These are phyloP conservation scores for Talaromyces borbonicus DNA, from an alignment of 495 filamentous ascomycete genomes.

Conservation along the genomic window DNA sequence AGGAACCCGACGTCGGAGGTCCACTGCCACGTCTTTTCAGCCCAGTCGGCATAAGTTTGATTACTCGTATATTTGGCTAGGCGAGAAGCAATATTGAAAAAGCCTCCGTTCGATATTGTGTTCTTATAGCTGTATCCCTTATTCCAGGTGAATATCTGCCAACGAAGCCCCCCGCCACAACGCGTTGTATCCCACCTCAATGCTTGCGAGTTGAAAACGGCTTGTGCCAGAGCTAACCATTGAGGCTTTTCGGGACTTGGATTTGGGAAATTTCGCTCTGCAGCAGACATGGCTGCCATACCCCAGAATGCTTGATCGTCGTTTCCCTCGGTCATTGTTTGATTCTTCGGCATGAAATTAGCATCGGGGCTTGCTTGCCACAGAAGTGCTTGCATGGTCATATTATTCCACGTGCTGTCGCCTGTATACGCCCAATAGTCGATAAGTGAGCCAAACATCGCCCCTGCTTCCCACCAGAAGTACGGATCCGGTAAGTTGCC, in stretches of 20 bases:
- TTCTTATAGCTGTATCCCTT: slow-evolving; percentile 78
- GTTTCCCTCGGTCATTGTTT: slow-evolving; percentile 67
- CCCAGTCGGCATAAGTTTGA: slow-evolving; percentile 67
- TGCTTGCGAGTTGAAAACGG: slow-evolving; percentile 67
- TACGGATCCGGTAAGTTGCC: slow-evolving; percentile 68
- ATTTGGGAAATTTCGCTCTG: slow-evolving; percentile 64
- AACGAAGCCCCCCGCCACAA: slow-evolving; percentile 65
- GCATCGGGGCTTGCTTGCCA: slow-evolving; percentile 58
- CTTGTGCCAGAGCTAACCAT: slow-evolving; percentile 76
- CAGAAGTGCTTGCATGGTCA: slow-evolving; percentile 55
- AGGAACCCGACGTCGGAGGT: slow-evolving; percentile 51
- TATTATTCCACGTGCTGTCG: slow-evolving; percentile 61
- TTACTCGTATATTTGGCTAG: slow-evolving; percentile 71
- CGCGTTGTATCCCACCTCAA: slow-evolving; percentile 57
- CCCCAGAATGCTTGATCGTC: slow-evolving; percentile 87
- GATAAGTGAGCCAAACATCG: slow-evolving; percentile 65
- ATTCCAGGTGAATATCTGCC: slow-evolving; percentile 79
- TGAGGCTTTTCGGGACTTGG: slow-evolving; percentile 45
- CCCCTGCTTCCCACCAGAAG: slow-evolving; percentile 77
- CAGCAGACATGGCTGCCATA: slow-evolving; percentile 70
- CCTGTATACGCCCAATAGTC: slow-evolving; percentile 81
- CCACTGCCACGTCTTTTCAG: slow-evolving; percentile 69
- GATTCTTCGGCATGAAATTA: slow-evolving; percentile 75
- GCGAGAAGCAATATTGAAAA: slow-evolving; percentile 71
- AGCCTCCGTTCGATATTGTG: slow-evolving; percentile 67